phyloP scores from a whole-genome alignment of 73 alveolate species.

The Paramecium pentaurelia region DNA sequence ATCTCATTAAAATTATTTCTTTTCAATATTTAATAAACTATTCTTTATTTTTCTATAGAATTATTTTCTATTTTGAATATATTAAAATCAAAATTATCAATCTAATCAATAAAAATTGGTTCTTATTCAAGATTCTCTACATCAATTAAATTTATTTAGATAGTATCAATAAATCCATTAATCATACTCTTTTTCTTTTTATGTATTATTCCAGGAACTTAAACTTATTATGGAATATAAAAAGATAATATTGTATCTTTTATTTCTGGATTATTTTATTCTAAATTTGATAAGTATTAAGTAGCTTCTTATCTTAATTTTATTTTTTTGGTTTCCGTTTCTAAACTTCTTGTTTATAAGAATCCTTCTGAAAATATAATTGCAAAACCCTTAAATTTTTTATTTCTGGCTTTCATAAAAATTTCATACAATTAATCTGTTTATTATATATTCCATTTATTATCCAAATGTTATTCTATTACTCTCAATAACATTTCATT shows the following conservation, averaged over 20 bases:
- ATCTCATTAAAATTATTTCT: constrained; percentile 14
- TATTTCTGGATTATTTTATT: background rate
- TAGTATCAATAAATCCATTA: background rate
- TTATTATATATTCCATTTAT: background rate
- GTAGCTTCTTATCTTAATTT: background rate
- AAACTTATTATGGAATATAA: background rate
- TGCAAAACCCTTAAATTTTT: constrained; percentile 34
- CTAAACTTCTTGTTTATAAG: background rate
- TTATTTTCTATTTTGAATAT: background rate
- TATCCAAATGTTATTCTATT: background rate
- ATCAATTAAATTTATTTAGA: background rate
- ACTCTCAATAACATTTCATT: background rate
- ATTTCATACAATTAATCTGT: background rate
- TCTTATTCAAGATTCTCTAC: background rate
- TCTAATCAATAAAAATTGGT: background rate
- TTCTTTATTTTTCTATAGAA: constrained; percentile 36
- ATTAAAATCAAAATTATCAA: constrained; percentile 28
- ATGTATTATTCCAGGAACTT: background rate
- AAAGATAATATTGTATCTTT: background rate
- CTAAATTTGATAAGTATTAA: background rate
- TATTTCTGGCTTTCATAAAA: background rate
- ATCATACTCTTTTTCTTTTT: background rate
- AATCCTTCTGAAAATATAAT: constrained; percentile 6
- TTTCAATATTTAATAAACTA: background rate
- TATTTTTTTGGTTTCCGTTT: background rate